A percentile compares a stretch with the other conserved stretches of the same genome.
These are phyloP conservation scores for Medicago arabica DNA, from an alignment of 306 rosid genomes.

Conservation along the genomic window DNA sequence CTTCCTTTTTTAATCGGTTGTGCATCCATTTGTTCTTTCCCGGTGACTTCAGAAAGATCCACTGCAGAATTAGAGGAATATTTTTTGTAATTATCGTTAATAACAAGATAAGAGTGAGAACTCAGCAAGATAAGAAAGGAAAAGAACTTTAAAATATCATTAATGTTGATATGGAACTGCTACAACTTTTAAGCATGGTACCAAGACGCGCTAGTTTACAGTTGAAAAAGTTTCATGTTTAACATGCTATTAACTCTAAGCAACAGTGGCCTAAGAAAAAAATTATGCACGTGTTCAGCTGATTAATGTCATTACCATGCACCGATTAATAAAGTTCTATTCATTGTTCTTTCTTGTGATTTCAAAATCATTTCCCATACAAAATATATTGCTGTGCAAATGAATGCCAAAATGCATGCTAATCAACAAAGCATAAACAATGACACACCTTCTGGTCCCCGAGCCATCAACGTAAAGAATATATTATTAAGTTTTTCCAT, in stretches of 20 bases:
- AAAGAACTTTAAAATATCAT: constrained; percentile 18
- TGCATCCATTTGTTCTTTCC: constrained; percentile 78
- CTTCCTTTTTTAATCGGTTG: constrained; percentile 83
- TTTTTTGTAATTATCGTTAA: neutral
- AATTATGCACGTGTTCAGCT: constrained; percentile 14
- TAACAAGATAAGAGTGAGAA: constrained; percentile 25
- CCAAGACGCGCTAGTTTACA: constrained; percentile 23
- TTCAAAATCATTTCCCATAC: constrained; percentile 18
- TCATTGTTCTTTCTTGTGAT: constrained; percentile 10
- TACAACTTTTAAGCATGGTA: constrained; percentile 13
- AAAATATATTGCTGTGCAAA: constrained; percentile 19
- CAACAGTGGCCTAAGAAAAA: constrained; percentile 9
- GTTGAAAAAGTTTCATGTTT: constrained; percentile 28
- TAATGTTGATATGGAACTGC: neutral
- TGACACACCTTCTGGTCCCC: constrained; percentile 86
- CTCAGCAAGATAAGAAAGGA: constrained; percentile 13
- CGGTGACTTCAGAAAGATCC: constrained; percentile 77
- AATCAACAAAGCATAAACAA: constrained; percentile 37
- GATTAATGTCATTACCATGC: neutral
- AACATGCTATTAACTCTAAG: constrained; percentile 30
- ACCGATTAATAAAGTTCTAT: constrained; percentile 21
- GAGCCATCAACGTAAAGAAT: constrained; percentile 91
- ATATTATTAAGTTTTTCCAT: constrained; percentile 85
- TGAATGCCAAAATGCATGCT: constrained; percentile 32
- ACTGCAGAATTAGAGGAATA: constrained; percentile 50